Percentiles rank a stretch among this genome's conserved stretches.
These are phyloP conservation scores for Aspergillus intermedius DNA, from an alignment of 2,329 filamentous ascomycete species.

Conservation along the genomic window DNA sequence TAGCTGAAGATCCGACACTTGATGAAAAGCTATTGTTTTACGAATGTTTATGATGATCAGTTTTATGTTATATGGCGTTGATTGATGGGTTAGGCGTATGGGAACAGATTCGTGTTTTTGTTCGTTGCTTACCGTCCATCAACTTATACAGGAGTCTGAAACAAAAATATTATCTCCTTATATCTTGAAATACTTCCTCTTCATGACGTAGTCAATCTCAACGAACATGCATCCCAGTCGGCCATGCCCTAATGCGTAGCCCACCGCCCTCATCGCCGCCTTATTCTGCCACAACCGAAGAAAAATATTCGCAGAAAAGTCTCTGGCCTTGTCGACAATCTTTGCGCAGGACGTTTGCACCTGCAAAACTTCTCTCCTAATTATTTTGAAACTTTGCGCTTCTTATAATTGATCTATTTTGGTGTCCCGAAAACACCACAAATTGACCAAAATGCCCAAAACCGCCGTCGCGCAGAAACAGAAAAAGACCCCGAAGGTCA, in stretches of 20 bases:
- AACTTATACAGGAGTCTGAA: too few relatives aligned
- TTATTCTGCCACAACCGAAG: conserved; percentile 22
- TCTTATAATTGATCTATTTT: neutral
- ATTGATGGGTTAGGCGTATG: too few relatives aligned
- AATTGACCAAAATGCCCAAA: conserved; percentile 20
- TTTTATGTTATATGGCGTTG: too few relatives aligned
- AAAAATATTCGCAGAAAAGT: conserved; percentile 26
- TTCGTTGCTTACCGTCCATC: too few relatives aligned
- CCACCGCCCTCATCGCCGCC: conserved; percentile 24
- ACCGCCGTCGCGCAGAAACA: conserved; percentile 16
- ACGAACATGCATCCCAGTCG: too few relatives aligned
- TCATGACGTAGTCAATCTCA: neutral
- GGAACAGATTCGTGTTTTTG: too few relatives aligned
- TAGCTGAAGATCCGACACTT: neutral
- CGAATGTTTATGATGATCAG: too few relatives aligned
- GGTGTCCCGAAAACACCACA: neutral
- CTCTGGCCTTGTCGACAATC: neutral
- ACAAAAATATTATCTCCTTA: neutral
- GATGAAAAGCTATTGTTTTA: neutral
- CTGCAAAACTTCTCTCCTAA: neutral
- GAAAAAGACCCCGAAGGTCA: conserved; percentile 22
- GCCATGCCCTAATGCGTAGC: conserved; percentile 4
- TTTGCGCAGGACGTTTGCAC: neutral
- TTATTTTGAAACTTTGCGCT: neutral
- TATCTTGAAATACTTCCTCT: neutral